phyloP scores from a whole-genome alignment of 805 yeast genomes.

The Wickerhamiella occidentalis region DNA sequence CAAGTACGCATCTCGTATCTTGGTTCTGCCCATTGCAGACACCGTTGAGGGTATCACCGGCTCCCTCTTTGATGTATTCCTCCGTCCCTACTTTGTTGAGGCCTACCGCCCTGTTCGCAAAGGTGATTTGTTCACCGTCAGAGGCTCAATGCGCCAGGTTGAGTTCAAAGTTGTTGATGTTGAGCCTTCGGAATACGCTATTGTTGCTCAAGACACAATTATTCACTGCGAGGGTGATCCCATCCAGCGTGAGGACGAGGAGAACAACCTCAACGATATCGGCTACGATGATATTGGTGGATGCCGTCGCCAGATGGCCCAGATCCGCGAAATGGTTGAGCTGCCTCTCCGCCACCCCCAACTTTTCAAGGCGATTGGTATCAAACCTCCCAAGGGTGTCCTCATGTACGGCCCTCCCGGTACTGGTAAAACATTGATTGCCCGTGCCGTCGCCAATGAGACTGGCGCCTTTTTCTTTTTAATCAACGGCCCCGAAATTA shows the following conservation, averaged over 20 bases:
- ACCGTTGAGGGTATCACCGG: slow-evolving; percentile 98
- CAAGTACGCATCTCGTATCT: slow-evolving; percentile 89
- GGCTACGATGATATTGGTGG: slow-evolving; percentile 99
- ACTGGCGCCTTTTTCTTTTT: slow-evolving; percentile 98
- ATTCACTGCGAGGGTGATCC: slow-evolving; percentile 99
- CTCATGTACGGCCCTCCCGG: slow-evolving; percentile 96
- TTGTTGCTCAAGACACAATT: slow-evolving; percentile 95
- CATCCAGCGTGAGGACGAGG: slow-evolving; percentile 95
- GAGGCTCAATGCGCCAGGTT: slow-evolving; percentile 99
- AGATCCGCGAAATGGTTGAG: slow-evolving; percentile 96
- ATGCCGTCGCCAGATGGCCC: slow-evolving; percentile 98
- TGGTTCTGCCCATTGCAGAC: slow-evolving; percentile 93
- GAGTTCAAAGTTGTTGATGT: slow-evolving; percentile 97
- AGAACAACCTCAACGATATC: slow-evolving; percentile 88
- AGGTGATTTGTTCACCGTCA: slow-evolving; percentile 89
- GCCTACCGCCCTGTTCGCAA: slow-evolving; percentile 98
- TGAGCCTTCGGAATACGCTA: slow-evolving; percentile 94
- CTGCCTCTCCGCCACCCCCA: slow-evolving; percentile 97
- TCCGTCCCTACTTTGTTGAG: slow-evolving; percentile 96
- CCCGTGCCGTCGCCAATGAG: slow-evolving; percentile 99
- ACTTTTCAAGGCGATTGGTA: slow-evolving; percentile 93
- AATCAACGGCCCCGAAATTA: slow-evolving; percentile 97
- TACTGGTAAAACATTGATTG: slow-evolving; percentile 98
- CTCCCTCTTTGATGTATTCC: slow-evolving; percentile 84
- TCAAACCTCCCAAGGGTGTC: slow-evolving; percentile 97